Evolutionary conservation across 1,139 yeast species (phyloP), one percentile per base, ranked within the genome.

Genomic region (Kodamaea ohmeri): DNA sequence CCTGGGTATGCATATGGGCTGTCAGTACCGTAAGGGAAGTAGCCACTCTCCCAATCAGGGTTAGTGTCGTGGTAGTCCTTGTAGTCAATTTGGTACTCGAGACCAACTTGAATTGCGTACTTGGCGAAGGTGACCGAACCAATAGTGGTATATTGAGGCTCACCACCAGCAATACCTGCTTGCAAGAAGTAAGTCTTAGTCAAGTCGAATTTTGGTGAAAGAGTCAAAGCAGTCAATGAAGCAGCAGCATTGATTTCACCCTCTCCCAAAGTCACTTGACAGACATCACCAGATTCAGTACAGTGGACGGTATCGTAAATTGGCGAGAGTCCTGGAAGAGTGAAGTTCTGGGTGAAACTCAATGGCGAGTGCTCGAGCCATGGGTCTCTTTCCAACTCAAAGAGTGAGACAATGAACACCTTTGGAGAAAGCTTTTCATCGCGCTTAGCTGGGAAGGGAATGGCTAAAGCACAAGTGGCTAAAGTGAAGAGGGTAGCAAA

Each of bases 221-320:
- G 63, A 9, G 75, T 55, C 46, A 80, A 60, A 3, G 86, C 80
- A 37, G 76, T 67, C 43, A 80, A 57, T 26, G 84, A 67, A 27
- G 80, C 49, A 18, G 86, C 86, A 31, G 87, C 86, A 51, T 80
- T 80, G 50, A 78, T 74, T 55, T 80, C 85, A 45, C 81, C 83
- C 60, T 80, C 86, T 41, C 86, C 87, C 12, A 83, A 77, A 34
- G 83, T 78, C 42, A 79, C 56, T 52, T 78, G 80, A 63, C 85
- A 80, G 29, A 80, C 58, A 22, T 76, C 61, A 57, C 70, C 76
- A 58, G 76, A 66, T 30, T 64, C 52, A 36, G 72, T 70, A 59
- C 86, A 80, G 60, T 73, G 78, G 36, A 80, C 63, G 16, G 66
- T 53, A 22, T 83, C 82, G 61, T 70, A 80, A 31, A 71, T 48